Conservation (phyloP, 352 stramenopile genomes). For the Phytophthora kernoviae region DNA sequence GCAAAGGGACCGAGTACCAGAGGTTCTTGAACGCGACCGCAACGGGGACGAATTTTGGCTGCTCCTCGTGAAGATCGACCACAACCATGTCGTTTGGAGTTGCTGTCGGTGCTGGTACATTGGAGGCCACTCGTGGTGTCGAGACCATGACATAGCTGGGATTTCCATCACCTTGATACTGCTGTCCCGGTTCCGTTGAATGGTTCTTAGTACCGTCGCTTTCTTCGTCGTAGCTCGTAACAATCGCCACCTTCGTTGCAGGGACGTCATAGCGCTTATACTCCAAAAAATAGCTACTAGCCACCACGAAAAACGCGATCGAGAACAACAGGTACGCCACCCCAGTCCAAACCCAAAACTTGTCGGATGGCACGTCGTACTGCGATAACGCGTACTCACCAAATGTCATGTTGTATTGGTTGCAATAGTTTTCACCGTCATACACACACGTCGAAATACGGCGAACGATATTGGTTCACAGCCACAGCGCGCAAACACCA, state of each 20-base stretch:
- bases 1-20: constrained; percentile 15
- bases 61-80: neutral
- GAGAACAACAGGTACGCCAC: constrained; percentile 13
- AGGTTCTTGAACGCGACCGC: constrained; percentile 8
- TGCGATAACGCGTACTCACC: constrained; percentile 15
- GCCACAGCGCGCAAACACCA: constrained; percentile 19
- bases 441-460: constrained; percentile 21
- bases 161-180: neutral
- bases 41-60: neutral
- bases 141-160: neutral
- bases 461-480: constrained; percentile 22
- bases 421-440: constrained; percentile 18
- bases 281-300: constrained; percentile 26
- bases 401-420: constrained; percentile 13
- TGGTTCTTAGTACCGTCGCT: neutral
- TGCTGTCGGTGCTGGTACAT: neutral
- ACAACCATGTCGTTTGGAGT: neutral
- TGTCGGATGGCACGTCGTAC: constrained; percentile 20
- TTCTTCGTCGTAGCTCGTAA: neutral
- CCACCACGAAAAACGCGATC: constrained; percentile 24
- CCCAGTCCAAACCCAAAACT: constrained; percentile 20
- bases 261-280: constrained; percentile 29
- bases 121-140: neutral
- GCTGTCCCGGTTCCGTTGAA: constrained; percentile 7
- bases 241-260: neutral